These are phyloP conservation scores for Picea glauca DNA, from an alignment of 75 land plant species.

Conservation along the genomic window DNA sequence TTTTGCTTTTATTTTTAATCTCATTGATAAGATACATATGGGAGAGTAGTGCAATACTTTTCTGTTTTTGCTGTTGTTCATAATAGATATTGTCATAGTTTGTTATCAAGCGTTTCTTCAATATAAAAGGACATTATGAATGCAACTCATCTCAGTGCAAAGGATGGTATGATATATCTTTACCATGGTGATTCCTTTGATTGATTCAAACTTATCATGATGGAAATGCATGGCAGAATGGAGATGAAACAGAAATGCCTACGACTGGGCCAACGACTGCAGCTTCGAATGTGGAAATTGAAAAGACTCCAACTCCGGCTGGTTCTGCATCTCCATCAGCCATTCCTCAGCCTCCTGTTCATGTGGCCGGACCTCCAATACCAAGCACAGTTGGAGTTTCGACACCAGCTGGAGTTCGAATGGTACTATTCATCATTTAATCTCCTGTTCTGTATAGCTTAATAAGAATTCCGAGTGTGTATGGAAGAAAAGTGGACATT, in stretches of 20 bases:
- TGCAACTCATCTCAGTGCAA: no score
- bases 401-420: conserved; percentile 57
- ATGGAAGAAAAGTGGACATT: conserved; percentile 7
- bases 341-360: conserved; percentile 25
- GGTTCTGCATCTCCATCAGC: conserved; percentile 43
- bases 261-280: conserved; percentile 6
- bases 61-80: background rate
- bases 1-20: background rate
- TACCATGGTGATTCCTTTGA: background rate
- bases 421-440: conserved; percentile 32
- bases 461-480: background rate
- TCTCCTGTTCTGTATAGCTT: background rate
- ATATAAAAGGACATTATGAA: background rate
- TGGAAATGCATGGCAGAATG: conserved; percentile 27
- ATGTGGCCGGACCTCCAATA: conserved; percentile 32
- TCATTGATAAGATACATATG: background rate
- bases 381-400: conserved; percentile 37
- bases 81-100: background rate
- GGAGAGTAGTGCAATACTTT: no score
- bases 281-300: conserved; percentile 16
- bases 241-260: conserved; percentile 48
- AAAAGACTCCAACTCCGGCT: conserved; percentile 32
- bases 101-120: background rate
- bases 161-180: background rate
- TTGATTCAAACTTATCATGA: background rate